Evolutionary conservation across 2,329 filamentous ascomycete genomes (phyloP).

Genomic region (Neoascochyta sp.): DNA sequence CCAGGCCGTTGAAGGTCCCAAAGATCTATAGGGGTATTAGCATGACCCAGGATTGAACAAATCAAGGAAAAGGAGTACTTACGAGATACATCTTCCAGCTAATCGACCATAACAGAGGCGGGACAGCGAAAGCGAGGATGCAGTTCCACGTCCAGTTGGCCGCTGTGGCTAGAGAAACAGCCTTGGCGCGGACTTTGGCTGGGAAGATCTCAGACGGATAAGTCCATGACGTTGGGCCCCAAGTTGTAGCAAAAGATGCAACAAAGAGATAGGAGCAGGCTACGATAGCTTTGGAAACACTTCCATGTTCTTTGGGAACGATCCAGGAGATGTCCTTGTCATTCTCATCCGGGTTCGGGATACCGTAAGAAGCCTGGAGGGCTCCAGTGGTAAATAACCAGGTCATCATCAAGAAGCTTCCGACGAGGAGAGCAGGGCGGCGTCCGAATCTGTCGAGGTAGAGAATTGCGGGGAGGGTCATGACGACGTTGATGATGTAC

Average conservation of each 20-base stretch:
- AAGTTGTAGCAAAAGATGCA: conserved; percentile 44
- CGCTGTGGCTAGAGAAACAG: conserved; percentile 39
- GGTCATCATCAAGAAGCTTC: conserved; percentile 57
- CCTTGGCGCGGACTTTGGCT: conserved; percentile 41
- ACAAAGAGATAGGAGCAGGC: conserved; percentile 46
- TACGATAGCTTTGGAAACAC: conserved; percentile 53
- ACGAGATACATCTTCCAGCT: conserved; percentile 44
- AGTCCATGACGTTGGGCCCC: conserved; percentile 38
- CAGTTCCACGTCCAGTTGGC: conserved; percentile 42
- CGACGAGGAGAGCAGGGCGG: conserved; percentile 54
- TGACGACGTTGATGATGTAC: conserved; percentile 60
- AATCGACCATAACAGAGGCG: conserved; percentile 40
- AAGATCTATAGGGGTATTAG: conserved; percentile 21
- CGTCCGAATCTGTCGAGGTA: conserved; percentile 59
- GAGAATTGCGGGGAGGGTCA: conserved; percentile 59
- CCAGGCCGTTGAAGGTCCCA: conserved; percentile 38
- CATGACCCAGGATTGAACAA: background rate
- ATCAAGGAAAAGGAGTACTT: background rate
- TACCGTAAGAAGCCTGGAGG: conserved; percentile 57
- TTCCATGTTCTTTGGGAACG: conserved; percentile 48
- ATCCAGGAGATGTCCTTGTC: conserved; percentile 55
- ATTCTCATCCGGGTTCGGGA: conserved; percentile 30
- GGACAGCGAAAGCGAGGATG: conserved; percentile 41
- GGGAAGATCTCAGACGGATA: conserved; percentile 42
- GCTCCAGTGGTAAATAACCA: conserved; percentile 59